Base-by-base conservation (phyloP, 306 rosid genomes). In the Fragaria nilgerrensis region DNA sequence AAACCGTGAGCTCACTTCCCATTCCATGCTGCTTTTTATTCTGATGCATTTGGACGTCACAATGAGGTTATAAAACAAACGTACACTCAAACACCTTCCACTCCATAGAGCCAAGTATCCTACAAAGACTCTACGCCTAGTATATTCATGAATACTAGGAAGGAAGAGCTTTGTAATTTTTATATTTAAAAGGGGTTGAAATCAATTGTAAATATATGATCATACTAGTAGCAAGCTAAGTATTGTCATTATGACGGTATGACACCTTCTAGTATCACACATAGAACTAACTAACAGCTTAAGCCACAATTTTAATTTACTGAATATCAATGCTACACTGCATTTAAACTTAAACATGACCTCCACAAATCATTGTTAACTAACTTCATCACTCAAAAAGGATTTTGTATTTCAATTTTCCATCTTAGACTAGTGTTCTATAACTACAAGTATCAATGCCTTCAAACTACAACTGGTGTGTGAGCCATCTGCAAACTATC, bases 361-460 rank as follows among this genome's bases (percentile, higher is more conserved):
- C 45, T 72, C 64, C 39, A 43, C 20, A 69, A 59, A 77, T 12
- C 61, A 45, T 7, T 58, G 49, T 43, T 50, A 64, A 15, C 58
- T 16, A 49, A 52, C 58, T 19, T 52, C 61, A 69, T 63, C 79
- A 66, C 19, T 76, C 23, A 7, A 64, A n/a, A 48, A 5, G n/a
- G 19, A 20, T 20, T 65, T 6, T n/a, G 50, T n/a, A 75, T 13
- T 50, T n/a, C 73, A 64, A 59, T 63, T 47, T 49, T 23, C 7
- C 20, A 48, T 32, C 17, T 66, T 2, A 32, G 56, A 41, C 50
- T 34, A 52, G 43, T 59, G 17, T 32, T 17, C 4, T 22, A 13
- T 9, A 61, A 62, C 19, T 22, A 62, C 58, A 69, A 74, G 68
- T 16, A 27, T 14, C 52, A 45, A 74, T 16, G 20, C 20, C 12